phyloP scores from a whole-genome alignment of 2,329 filamentous ascomycete species.

The Scedosporium apiospermum region DNA sequence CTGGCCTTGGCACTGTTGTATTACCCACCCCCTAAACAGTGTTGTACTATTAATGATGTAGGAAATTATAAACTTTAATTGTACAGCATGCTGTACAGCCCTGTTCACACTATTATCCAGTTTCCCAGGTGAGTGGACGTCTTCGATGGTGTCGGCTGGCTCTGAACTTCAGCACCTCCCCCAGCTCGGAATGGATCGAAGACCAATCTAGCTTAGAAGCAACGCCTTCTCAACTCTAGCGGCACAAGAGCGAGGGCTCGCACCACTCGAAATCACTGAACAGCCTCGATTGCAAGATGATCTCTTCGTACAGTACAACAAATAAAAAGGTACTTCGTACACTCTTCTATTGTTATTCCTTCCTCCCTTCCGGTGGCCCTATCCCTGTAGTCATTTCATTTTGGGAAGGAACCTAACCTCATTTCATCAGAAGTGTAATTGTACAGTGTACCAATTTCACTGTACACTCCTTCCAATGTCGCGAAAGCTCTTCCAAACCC shows the following conservation, averaged over 20 bases:
- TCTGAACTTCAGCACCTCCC: neutral
- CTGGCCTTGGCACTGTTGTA: too few species aligned
- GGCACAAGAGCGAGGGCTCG: too few species aligned
- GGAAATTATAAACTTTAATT: too few species aligned
- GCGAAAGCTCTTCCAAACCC: neutral
- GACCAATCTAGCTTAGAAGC: neutral
- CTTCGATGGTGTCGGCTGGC: neutral
- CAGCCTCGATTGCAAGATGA: neutral
- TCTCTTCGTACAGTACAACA: neutral
- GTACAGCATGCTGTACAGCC: too few species aligned
- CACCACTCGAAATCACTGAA: too few species aligned
- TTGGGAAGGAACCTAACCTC: neutral
- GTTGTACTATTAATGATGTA: too few species aligned
- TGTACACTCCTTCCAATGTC: too few species aligned
- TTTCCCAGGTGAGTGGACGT: too few species aligned
- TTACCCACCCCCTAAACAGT: too few species aligned
- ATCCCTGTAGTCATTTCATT: slow-evolving; percentile 1
- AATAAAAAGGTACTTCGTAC: neutral
- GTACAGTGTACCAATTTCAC: neutral
- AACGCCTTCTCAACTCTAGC: too few species aligned
- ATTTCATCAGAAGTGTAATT: neutral
- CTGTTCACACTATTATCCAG: too few species aligned
- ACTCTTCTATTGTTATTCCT: too few species aligned
- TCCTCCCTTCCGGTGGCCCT: neutral
- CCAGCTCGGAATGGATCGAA: neutral